Evolutionary conservation across 345 rosid genomes (phyloP).

Genomic region (Rhodamnia argentea): DNA sequence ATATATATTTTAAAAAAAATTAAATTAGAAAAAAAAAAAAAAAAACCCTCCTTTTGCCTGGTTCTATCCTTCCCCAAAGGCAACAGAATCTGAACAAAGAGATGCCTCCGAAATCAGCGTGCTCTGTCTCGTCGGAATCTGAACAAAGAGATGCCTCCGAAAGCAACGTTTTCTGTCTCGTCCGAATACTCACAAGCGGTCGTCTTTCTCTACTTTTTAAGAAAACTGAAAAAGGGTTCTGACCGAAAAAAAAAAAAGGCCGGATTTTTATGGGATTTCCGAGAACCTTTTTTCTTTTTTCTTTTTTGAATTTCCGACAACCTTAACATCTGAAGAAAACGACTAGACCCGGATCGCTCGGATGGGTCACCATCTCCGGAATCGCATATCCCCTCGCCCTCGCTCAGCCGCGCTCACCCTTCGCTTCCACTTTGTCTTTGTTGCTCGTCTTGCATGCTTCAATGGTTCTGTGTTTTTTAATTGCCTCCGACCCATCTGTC

Average conservation of each 20-base stretch:
- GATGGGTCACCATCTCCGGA: background rate
- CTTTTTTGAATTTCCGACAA: too few relatives aligned
- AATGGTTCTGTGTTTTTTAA: background rate
- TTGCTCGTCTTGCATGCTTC: background rate
- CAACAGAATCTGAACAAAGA: background rate
- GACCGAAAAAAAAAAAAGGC: background rate
- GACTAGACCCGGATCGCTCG: background rate
- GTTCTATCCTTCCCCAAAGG: background rate
- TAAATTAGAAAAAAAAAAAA: too few relatives aligned
- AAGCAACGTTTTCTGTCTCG: background rate
- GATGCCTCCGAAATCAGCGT: background rate
- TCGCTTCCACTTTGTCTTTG: background rate
- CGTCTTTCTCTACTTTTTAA: background rate
- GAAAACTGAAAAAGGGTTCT: background rate
- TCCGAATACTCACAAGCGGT: background rate
- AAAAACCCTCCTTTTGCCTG: too few relatives aligned
- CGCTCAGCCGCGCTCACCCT: background rate
- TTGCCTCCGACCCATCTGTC: background rate
- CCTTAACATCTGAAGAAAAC: background rate
- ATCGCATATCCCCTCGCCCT: background rate
- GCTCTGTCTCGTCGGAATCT: too few relatives aligned
- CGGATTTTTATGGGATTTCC: background rate
- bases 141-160: background rate
- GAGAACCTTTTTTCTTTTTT: too few relatives aligned
- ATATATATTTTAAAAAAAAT: too few relatives aligned